Base-by-base conservation (phyloP, 2,329 filamentous ascomycete species). In the Pseudocercospora eumusae region DNA sequence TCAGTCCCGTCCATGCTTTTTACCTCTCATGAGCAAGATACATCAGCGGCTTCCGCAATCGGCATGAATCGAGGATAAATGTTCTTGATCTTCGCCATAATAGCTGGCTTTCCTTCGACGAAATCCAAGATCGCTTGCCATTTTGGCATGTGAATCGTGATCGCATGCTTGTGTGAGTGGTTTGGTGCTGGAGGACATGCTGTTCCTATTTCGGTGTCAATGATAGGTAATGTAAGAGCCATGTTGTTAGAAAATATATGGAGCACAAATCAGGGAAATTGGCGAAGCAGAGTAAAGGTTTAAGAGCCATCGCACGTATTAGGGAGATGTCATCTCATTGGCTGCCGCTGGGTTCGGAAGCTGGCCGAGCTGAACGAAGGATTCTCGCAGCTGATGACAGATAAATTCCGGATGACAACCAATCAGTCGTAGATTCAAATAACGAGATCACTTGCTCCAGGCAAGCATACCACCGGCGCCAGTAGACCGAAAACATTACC, bases 71-170 rank as follows among this genome's bases (percentile, higher is more conserved):
- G 10, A 23, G 55, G 55, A 31, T 57, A 47, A 8, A 28, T 28
- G 42, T 57, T 57, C 55, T 45, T 57, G 33, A 57, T 45, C 21
- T 44, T 27, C 7, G 23, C 55, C 36, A 57, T 27, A n/a, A 57
- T 45, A 25, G 36, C 55, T 1, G 33, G 33, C 13, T 57, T 57
- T 5, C 21, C 23, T 23, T 57, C 55, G 13, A 21, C 23, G 23
- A 57, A 57, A 25, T 57, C 54, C 21, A 47, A 44, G n/a, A 57
- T n/a, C 10, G 33, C 25, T 28, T 57, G 55, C 55, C 55, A 57
- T 13, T 15, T 57, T 9, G 55, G 55, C 33, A 57, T 57, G 15
- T 57, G 55, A 18, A 45, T 44, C 13, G 55, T 57, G 42, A 57
- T 9, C 3, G 55, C 40, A 45, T 57, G 55, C 21, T 57, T 57